Base-by-base conservation (phyloP, 2,329 filamentous ascomycete genomes). In the Alternaria sp. region DNA sequence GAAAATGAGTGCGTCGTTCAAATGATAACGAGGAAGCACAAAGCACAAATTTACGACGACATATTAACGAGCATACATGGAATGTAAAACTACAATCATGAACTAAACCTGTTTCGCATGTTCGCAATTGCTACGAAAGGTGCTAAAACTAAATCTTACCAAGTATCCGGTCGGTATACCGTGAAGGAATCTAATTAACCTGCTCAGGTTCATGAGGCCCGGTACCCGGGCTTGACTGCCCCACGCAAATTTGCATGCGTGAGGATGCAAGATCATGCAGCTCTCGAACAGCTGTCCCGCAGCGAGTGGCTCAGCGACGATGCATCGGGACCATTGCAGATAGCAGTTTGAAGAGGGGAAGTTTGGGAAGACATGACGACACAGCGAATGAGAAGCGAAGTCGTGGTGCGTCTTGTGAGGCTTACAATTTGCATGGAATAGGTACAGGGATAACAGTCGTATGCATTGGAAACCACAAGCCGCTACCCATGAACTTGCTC, bases 391-490 rank as follows among this genome's bases (percentile, higher is more conserved):
- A 17, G 30, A 19, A 43, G 15, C 44, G 49, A 55, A 64, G 28
- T 74, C 72, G 73, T 77, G 73, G 74, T 74, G 60, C 70, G 65
- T 69, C 32, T 69, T 47, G 65, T 45, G 57, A 57, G 57, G 47
- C 32, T 55, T 26, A 21, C 6, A 11, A 12, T 8, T 21, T 43
- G 61, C 28, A 21, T 43, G 15, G 13, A n/a, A 15, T 8, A 45
- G 47, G 49, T 47, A 25, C 44, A 15, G 19, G 54, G 46, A 32
- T 32, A 2, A 36, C 11, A 54, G 51, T 43, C 15, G 11, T 59
- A 46, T 59, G 61, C 21, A 21, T 30, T 17, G 10, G 30, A 21
- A 19, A 17, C 45, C 32, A 51, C 21, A 51, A 12, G 28, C 54
- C 17, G 52, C 26, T 45, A 32, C 36, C 51, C 26, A 58, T 32